Conservation (phyloP, 2,329 filamentous ascomycete genomes). For the Dryadomyces quercivorus region DNA sequence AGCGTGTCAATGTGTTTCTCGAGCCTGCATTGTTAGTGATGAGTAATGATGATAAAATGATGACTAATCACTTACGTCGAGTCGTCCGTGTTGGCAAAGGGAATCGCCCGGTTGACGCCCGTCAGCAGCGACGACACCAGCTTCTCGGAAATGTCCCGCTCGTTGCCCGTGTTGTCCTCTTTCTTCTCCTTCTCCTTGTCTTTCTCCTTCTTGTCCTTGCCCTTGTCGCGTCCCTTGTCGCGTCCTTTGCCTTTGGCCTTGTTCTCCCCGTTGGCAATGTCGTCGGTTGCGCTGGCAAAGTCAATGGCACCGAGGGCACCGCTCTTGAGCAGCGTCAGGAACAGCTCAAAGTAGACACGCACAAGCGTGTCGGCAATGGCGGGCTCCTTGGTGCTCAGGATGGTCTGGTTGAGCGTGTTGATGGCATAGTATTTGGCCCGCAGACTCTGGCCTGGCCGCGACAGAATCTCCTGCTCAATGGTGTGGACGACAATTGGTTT, state of each 20-base stretch:
- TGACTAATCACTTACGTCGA: slow-evolving; percentile 43
- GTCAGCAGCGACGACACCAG: slow-evolving; percentile 83
- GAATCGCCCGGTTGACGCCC: slow-evolving; percentile 90
- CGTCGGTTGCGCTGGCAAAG: slow-evolving; percentile 26
- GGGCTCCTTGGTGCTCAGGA: slow-evolving; percentile 74
- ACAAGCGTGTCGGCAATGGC: slow-evolving; percentile 69
- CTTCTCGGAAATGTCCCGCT: slow-evolving; percentile 74
- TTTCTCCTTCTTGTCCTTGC: slow-evolving; percentile 12
- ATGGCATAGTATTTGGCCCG: slow-evolving; percentile 92
- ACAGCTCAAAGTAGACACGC: slow-evolving; percentile 85
- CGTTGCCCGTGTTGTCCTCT: slow-evolving; percentile 25
- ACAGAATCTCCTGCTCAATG: slow-evolving; percentile 78
- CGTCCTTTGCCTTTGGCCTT: slow-evolving; percentile 13
- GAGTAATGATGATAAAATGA: neutral
- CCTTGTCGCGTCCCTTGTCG: neutral
- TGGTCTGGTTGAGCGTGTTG: slow-evolving; percentile 94
- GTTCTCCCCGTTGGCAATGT: slow-evolving; percentile 13
- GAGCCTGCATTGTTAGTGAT: slow-evolving; percentile 36
- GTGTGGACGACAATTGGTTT: slow-evolving; percentile 75
- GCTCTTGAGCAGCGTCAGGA: slow-evolving; percentile 67
- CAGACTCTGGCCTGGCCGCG: slow-evolving; percentile 74
- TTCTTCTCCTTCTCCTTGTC: slow-evolving; percentile 20
- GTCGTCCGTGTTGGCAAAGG: slow-evolving; percentile 75
- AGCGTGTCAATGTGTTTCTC: slow-evolving; percentile 86
- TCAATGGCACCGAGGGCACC: slow-evolving; percentile 28